Evolutionary conservation across 1,284 basidiomycete species (phyloP), one percentile per base, ranked within the genome.

Genomic region (Meira miltonrushii): DNA sequence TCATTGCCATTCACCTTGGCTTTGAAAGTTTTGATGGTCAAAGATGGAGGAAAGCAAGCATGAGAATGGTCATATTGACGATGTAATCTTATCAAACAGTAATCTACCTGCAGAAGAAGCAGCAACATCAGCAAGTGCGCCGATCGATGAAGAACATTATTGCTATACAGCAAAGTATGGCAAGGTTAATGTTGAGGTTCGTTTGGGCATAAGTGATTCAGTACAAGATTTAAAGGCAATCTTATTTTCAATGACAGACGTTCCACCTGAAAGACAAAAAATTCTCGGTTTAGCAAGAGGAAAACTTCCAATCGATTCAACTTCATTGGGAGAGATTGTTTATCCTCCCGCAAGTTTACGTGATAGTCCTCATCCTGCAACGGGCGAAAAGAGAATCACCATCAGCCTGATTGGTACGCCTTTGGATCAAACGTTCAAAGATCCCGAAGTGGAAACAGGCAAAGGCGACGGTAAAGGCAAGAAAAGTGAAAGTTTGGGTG

Each of bases 261-360:
- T 95, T 1, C 90, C 91, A 2, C 84, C 86, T 25, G 88, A 89
- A 66, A 83, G 90, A 15, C 90, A 94, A 81, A 94, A 95, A 82
- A 87, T 94, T 56, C 82, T 93, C 12, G 90, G 90, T 1, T 80
- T 94, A 28, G 86, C 88, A 39, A 90, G 89, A 69, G 89, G 89
- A 39, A 92, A 89, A 77, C 80, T 93, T 11, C 88, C 89, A 4
- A 81, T 84, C 50, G 71, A 74, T 25, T 62, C 64, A 2, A 60
- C 57, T 9, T 40, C 19, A 17, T 51, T 73, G 2, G 65, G 65
- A 8, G 39, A 58, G 13, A 58, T 73, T 19, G 57, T 60, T 0
- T 62, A 60, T 44, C 68, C 69, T 1, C 62, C 67, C 9, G 52
- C 66, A 7, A 65, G 67, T 8, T 38, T 69, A 38, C 55, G 59